A percentile compares a stretch with the other conserved stretches of the same genome.
Conservation (phyloP, 306 rosid species). For the Cicer arietinum region DNA sequence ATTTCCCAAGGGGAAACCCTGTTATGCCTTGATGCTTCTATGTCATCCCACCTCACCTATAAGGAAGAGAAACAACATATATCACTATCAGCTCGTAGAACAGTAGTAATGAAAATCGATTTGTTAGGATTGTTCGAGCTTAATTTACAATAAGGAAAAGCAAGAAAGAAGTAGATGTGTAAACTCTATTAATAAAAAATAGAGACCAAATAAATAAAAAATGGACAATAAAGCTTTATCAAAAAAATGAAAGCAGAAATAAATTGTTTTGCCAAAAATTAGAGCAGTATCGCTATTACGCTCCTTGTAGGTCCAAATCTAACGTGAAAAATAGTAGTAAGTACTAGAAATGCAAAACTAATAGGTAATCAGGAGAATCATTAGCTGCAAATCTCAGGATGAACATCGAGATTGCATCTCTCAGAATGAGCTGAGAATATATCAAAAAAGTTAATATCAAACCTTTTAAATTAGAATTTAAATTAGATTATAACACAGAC, state of each 20-base stretch:
- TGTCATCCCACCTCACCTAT: conserved; percentile 98
- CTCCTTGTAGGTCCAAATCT: neutral
- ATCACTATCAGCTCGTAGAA: neutral
- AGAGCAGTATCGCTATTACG: neutral
- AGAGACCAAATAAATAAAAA: neutral
- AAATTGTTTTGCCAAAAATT: neutral
- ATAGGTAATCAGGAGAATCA: neutral
- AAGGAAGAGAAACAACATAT: conserved; percentile 9
- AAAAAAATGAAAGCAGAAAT: neutral
- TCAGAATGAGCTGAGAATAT: neutral
- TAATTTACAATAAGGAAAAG: neutral
- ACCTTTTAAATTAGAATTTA: neutral
- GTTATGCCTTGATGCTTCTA: conserved; percentile 69
- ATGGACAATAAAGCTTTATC: neutral
- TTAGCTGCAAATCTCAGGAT: neutral
- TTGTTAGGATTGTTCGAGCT: neutral
- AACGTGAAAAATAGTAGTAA: neutral
- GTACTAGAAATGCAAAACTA: neutral
- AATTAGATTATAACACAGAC: neutral
- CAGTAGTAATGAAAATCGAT: neutral
- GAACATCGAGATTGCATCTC: neutral
- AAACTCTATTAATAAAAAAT: neutral
- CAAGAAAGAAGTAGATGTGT: neutral
- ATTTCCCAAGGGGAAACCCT: conserved; percentile 99
- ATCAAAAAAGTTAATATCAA: conserved; percentile 8